A percentile compares a stretch with the other conserved stretches of the same genome.
These are phyloP conservation scores for Microstegium vimineum DNA, from an alignment of 176 grass and related monocot species.

Conservation along the genomic window DNA sequence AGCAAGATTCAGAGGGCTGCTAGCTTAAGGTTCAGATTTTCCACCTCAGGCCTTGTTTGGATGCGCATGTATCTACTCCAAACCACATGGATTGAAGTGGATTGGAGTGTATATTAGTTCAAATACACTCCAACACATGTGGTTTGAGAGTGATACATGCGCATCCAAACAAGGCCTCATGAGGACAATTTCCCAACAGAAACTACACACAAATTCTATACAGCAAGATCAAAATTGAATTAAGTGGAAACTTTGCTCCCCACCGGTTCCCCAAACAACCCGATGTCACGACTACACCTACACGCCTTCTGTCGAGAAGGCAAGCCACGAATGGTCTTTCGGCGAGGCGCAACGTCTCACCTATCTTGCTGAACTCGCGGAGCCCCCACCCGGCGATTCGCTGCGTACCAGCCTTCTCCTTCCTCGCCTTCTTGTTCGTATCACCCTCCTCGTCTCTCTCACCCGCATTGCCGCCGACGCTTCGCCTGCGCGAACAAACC, in stretches of 20 bases:
- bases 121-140: no score
- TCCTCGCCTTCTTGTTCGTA: conserved; percentile 47
- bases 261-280: neutral
- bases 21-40: neutral
- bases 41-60: no score
- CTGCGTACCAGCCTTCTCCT: conserved; percentile 50
- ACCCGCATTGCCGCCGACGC: conserved; percentile 28
- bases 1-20: neutral
- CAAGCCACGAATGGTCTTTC: neutral
- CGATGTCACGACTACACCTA: neutral
- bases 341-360: conserved; percentile 33
- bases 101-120: no score
- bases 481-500: conserved; percentile 24
- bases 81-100: no score
- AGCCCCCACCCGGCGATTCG: conserved; percentile 88
- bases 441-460: conserved; percentile 33
- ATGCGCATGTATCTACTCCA: no score
- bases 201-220: neutral
- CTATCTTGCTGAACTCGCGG: conserved; percentile 85
- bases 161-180: no score
- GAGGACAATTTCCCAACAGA: neutral
- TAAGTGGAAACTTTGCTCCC: neutral
- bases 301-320: neutral
- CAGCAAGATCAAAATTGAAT: neutral
- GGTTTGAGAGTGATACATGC: no score